phyloP scores from a whole-genome alignment of 805 yeast genomes.

The Komagataella ulmi region DNA sequence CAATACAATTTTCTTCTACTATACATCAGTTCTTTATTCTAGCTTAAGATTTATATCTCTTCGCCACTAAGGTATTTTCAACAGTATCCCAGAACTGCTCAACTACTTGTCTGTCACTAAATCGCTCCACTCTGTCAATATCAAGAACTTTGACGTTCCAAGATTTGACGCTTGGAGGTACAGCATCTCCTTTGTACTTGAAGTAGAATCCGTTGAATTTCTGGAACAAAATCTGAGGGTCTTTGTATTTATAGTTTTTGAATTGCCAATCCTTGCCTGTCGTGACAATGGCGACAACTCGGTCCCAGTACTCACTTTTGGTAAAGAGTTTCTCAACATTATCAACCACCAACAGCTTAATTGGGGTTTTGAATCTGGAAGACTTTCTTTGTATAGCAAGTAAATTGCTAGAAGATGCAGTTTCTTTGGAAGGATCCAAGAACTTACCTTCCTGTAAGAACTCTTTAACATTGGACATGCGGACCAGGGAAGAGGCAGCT shows the following conservation, averaged over 20 bases:
- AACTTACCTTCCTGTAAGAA: slow-evolving; percentile 65
- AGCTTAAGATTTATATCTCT: slow-evolving; percentile 35
- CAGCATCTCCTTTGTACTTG: slow-evolving; percentile 62
- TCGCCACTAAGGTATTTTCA: slow-evolving; percentile 57
- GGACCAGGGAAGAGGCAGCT: slow-evolving; percentile 60
- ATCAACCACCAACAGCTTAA: slow-evolving; percentile 71
- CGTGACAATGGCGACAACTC: slow-evolving; percentile 90
- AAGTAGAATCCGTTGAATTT: slow-evolving; percentile 74
- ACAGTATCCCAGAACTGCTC: slow-evolving; percentile 76
- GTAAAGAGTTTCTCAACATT: slow-evolving; percentile 77
- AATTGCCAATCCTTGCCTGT: slow-evolving; percentile 99
- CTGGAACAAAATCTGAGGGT: slow-evolving; percentile 72
- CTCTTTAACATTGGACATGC: slow-evolving; percentile 49
- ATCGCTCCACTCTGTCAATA: slow-evolving; percentile 72
- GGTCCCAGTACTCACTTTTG: slow-evolving; percentile 95
- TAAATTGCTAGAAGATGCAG: slow-evolving; percentile 21
- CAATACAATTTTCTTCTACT: neutral
- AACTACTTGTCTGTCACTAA: slow-evolving; percentile 78
- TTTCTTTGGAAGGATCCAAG: slow-evolving; percentile 35
- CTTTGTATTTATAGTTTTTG: slow-evolving; percentile 69
- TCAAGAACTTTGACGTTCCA: slow-evolving; percentile 83
- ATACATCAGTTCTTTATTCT: neutral
- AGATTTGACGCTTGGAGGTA: slow-evolving; percentile 61
- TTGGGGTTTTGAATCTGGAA: slow-evolving; percentile 37
- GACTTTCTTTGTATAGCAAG: slow-evolving; percentile 43